Percentiles rank a stretch among this genome's conserved stretches.
Evolutionary conservation across 106 monocot species (phyloP).

Genomic region (Triglochin maritima): DNA sequence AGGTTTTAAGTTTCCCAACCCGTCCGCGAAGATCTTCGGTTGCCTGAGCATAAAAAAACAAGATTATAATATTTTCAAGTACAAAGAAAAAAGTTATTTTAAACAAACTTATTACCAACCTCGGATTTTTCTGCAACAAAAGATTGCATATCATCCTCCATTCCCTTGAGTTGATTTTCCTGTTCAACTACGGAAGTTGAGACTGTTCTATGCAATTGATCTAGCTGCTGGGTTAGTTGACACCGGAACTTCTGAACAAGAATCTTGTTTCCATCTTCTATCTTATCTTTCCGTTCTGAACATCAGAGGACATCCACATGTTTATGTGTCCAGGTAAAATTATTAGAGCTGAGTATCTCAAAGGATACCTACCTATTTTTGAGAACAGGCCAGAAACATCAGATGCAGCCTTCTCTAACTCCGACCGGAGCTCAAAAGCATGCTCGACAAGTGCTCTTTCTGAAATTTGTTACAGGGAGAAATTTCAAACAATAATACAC

Average conservation of each 20-base stretch:
- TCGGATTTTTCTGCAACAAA: conserved; percentile 81
- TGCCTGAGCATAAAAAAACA: conserved; percentile 28
- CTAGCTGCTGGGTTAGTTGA: conserved; percentile 73
- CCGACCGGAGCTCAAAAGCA: conserved; percentile 71
- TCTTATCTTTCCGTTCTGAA: conserved; percentile 83
- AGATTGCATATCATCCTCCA: conserved; percentile 90
- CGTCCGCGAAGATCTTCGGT: conserved; percentile 53
- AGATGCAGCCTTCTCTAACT: conserved; percentile 73
- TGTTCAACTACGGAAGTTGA: conserved; percentile 75
- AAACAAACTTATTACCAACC: conserved; percentile 17
- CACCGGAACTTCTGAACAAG: conserved; percentile 65
- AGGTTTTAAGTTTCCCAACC: conserved; percentile 56
- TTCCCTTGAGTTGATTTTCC: conserved; percentile 85
- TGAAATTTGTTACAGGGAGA: conserved; percentile 7
- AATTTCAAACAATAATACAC: neutral
- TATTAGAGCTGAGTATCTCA: neutral
- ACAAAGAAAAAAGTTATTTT: neutral
- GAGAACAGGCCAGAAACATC: conserved; percentile 90
- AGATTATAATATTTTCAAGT: neutral
- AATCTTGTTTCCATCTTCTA: conserved; percentile 71
- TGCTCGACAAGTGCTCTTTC: conserved; percentile 79
- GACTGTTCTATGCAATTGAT: conserved; percentile 75
- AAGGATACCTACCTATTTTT: conserved; percentile 67
- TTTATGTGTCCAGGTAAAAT: neutral
- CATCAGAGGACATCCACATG: neutral